Evolutionary conservation across 1,284 basidiomycete species (phyloP).

Genomic region (Inonotus obliquus): DNA sequence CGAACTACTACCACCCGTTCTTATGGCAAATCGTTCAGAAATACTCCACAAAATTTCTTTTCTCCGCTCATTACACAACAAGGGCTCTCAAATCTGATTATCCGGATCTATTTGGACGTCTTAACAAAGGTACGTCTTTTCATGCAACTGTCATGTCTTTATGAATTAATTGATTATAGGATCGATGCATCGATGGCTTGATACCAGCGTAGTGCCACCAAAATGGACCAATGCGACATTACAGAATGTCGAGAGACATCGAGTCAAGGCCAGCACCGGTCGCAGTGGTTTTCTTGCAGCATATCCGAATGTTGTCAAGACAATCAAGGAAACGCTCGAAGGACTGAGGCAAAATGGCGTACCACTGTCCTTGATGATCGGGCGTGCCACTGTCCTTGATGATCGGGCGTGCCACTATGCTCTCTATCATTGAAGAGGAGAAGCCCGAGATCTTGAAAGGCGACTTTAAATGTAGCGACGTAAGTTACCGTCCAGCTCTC

Average conservation of each 20-base stretch:
- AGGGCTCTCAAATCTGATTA: not conserved
- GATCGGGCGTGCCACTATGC: not conserved
- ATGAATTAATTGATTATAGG: not conserved
- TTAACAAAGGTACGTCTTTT: not conserved
- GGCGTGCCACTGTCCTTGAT: not conserved
- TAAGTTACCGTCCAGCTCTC: not conserved
- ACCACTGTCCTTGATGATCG: not conserved
- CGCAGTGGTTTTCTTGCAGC: not conserved
- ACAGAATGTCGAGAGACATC: not conserved
- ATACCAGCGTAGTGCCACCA: not conserved
- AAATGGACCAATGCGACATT: not conserved
- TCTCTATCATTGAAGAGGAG: not conserved
- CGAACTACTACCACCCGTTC: not conserved
- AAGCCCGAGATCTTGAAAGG: not conserved
- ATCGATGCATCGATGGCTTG: not conserved
- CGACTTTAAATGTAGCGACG: not conserved
- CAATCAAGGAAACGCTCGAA: not conserved
- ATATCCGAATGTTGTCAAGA: not conserved
- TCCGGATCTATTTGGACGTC: not conserved
- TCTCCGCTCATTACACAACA: not conserved
- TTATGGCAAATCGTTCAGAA: not conserved
- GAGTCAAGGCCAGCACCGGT: not conserved
- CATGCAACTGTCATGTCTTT: not conserved
- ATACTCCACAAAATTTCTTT: not conserved
- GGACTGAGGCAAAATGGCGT: not conserved